Evolutionary conservation across 441 rosid genomes (phyloP).

Genomic region (Pelargonium citronellum): DNA sequence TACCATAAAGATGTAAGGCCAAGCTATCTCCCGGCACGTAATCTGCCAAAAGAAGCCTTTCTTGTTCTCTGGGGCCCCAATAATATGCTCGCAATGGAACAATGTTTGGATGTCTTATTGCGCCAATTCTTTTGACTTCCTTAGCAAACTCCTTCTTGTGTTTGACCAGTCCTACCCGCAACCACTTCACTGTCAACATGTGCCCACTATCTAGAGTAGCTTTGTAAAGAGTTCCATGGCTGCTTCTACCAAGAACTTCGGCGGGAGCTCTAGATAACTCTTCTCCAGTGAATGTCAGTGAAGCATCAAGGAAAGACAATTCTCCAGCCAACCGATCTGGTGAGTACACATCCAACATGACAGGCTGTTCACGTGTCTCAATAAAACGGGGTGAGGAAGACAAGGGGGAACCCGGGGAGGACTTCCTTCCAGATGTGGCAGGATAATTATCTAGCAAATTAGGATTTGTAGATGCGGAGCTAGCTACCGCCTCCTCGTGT

Average conservation of each 20-base stretch:
- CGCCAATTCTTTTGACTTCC: slow-evolving; percentile 75
- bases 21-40: slow-evolving; percentile 80
- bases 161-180: slow-evolving; percentile 83
- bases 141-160: slow-evolving; percentile 83
- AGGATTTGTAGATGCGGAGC: slow-evolving; percentile 40
- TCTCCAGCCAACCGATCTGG: slow-evolving; percentile 95
- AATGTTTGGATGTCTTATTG: slow-evolving; percentile 63
- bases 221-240: slow-evolving; percentile 88
- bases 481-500: slow-evolving; percentile 30
- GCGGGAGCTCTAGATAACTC: slow-evolving; percentile 94
- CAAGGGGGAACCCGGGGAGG: slow-evolving; percentile 71
- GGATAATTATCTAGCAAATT: slow-evolving; percentile 53
- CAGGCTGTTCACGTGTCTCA: slow-evolving; percentile 52
- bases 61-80: slow-evolving; percentile 96
- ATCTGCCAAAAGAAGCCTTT: slow-evolving; percentile 82
- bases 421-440: slow-evolving; percentile 59
- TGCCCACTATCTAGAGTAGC: slow-evolving; percentile 82
- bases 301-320: slow-evolving; percentile 64
- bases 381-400: slow-evolving; percentile 71
- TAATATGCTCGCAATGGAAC: slow-evolving; percentile 84
- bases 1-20: slow-evolving; percentile 86
- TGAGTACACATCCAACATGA: slow-evolving; percentile 69
- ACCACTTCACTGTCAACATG: slow-evolving; percentile 88
- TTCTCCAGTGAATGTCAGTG: slow-evolving; percentile 73
- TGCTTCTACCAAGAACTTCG: slow-evolving; percentile 96